Conservation (phyloP, 768 basidiomycete species). For the Dacryopinax spathularia region DNA sequence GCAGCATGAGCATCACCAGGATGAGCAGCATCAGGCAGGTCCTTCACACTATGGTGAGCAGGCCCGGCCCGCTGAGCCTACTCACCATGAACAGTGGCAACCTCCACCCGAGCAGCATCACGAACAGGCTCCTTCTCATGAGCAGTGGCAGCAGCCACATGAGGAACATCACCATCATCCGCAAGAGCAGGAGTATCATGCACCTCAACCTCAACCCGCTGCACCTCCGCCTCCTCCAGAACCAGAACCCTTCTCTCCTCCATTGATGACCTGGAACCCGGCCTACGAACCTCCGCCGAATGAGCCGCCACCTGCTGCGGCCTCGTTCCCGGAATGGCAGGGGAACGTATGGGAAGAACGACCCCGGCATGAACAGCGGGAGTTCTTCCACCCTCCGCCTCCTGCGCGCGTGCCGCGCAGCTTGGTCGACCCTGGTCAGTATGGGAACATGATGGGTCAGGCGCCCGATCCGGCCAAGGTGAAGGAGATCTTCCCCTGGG, state of each 20-base stretch:
- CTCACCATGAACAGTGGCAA: slow-evolving; percentile 2
- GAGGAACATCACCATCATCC: slow-evolving; percentile 13
- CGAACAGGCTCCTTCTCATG: not conserved
- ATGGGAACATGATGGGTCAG: slow-evolving; percentile 33
- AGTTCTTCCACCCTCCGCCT: slow-evolving; percentile 49
- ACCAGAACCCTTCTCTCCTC: slow-evolving; percentile 42
- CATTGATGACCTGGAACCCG: slow-evolving; percentile 66
- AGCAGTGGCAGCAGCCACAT: slow-evolving; percentile 14
- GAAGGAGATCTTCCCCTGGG: slow-evolving; percentile 89
- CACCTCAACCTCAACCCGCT: slow-evolving; percentile 16
- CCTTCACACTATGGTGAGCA: not conserved
- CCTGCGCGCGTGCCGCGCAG: slow-evolving; percentile 50
- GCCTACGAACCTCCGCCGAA: slow-evolving; percentile 66
- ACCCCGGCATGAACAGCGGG: slow-evolving; percentile 20
- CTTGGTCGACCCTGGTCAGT: slow-evolving; percentile 57
- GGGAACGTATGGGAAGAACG: slow-evolving; percentile 79
- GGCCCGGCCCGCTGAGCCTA: not conserved
- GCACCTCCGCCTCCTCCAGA: slow-evolving; percentile 18
- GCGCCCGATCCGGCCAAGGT: slow-evolving; percentile 61
- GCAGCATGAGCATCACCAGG: not conserved
- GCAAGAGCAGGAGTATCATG: slow-evolving; percentile 17
- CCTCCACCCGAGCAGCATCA: not conserved
- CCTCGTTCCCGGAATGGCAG: slow-evolving; percentile 54
- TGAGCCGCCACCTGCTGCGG: slow-evolving; percentile 32
- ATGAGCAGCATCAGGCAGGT: not conserved